Evolutionary conservation across 2,329 filamentous ascomycete genomes (phyloP).

Genomic region (Arthrobotrys sinensis): DNA sequence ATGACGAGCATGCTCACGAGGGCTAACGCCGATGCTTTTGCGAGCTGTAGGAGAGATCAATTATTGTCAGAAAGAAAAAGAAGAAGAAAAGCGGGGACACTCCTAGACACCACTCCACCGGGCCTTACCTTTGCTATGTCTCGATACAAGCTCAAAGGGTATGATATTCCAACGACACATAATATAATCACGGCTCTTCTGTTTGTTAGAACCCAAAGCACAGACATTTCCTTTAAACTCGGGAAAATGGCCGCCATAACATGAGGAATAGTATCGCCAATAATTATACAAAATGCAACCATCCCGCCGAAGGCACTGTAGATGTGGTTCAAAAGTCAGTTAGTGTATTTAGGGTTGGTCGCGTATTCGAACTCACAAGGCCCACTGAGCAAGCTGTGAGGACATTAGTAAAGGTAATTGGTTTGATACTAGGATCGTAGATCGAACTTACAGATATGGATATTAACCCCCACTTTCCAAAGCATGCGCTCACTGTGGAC

Average conservation of each 20-base stretch:
- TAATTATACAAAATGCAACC: conserved; percentile 97
- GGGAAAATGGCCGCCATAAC: conserved; percentile 89
- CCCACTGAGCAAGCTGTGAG: conserved; percentile 84
- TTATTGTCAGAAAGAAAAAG: neutral
- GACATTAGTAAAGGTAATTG: conserved; percentile 34
- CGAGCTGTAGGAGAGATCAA: conserved; percentile 72
- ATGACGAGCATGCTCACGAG: conserved; percentile 94
- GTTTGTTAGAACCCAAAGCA: conserved; percentile 86
- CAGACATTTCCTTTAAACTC: conserved; percentile 78
- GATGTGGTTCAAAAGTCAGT: conserved; percentile 19
- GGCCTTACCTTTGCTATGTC: conserved; percentile 90
- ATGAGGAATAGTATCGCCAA: conserved; percentile 95
- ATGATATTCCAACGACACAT: conserved; percentile 87
- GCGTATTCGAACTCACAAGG: conserved; percentile 74
- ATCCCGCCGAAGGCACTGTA: conserved; percentile 91
- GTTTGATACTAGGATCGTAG: neutral
- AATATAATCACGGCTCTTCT: conserved; percentile 88
- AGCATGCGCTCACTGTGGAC: conserved; percentile 95
- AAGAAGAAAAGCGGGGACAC: neutral
- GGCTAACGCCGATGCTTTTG: conserved; percentile 94
- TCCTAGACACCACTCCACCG: neutral
- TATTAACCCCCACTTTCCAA: conserved; percentile 87
- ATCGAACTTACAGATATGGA: conserved; percentile 76
- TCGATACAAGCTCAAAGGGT: conserved; percentile 90
- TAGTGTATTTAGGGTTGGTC: neutral